A percentile compares a stretch with the other conserved stretches of the same genome.
Conservation (phyloP, 2,329 filamentous ascomycete genomes). For the Ophiostoma sp. region DNA sequence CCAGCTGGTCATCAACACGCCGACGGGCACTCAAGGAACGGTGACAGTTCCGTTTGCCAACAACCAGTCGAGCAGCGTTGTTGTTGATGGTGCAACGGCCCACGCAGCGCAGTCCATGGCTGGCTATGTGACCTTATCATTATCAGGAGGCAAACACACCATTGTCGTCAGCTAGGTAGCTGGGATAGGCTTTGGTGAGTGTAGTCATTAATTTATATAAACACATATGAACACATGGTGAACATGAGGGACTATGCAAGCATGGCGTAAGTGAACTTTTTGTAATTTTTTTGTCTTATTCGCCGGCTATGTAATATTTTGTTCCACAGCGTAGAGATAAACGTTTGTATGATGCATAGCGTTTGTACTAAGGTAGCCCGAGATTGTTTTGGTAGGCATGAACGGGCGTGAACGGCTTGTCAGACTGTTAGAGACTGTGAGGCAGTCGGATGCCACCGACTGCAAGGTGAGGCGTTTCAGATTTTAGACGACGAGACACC, state of each 20-base stretch:
- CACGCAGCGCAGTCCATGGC: slow-evolving; percentile 29
- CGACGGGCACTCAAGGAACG: slow-evolving; percentile 32
- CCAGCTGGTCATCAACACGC: slow-evolving; percentile 33
- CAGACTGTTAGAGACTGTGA: background rate
- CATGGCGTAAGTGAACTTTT: background rate
- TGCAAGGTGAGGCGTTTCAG: background rate
- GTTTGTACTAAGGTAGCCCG: background rate
- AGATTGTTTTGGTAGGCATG: background rate
- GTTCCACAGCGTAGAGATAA: background rate
- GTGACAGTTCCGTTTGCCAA: slow-evolving; percentile 29
- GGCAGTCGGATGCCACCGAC: background rate
- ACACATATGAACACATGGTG: background rate
- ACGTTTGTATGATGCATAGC: background rate
- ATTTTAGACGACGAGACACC: background rate
- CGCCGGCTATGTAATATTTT: background rate
- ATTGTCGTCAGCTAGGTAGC: slow-evolving; percentile 8
- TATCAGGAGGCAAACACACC: slow-evolving; percentile 23
- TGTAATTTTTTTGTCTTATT: background rate
- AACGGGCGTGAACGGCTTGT: background rate
- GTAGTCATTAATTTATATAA: background rate
- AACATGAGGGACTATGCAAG: background rate
- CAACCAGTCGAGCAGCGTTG: slow-evolving; percentile 18
- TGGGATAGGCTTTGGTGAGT: background rate
- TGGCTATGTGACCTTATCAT: slow-evolving; percentile 21
- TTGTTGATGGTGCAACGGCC: slow-evolving; percentile 25